Evolutionary conservation across 257 asterid genomes (phyloP), one percentile per base, ranked within the genome.

Genomic region (Lithospermum erythrorhizon): DNA sequence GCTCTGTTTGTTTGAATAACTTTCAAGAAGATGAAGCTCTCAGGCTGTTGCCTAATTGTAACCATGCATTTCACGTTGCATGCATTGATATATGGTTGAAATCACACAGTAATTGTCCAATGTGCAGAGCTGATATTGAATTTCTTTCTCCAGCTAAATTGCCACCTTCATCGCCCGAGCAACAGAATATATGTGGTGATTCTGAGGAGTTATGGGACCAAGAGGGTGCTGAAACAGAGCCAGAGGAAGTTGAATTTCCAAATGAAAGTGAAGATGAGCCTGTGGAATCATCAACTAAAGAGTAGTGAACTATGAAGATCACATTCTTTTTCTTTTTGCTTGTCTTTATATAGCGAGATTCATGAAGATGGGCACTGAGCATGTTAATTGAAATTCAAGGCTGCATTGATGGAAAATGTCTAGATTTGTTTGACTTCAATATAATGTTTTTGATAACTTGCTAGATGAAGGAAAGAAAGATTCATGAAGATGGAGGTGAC

Each of bases 61-160:
- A 29, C 65, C 73, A 69, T 58, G 64, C 64, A 0, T 69, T 69
- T 52, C 73, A 69, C 51, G 45, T 69, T 27, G 20, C 60, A 13
- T 69, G 73, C 16, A 62, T 69, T 6, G 73, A 69, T 5, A 49
- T 51, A 6, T 69, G 73, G 73, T 57, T 69, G 19, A 62, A 47
- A n/a, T 57, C 73, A 51, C 68, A 69, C 73, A 63, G 45, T 22
- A 69, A 57, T 58, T 69, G 73, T 21, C 73, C 73, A 0, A 4
- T 69, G n/a, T 69, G 73, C 48, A 68, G 73, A 11, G 56, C 68
- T 58, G 25, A 57, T 20, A 63, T 69, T n/a, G 23, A 62, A n/a
- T 47, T 63, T 53, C 24, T 22, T 37, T 14, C 56, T 23, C 11
- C 19, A 0, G 16, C 4, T 25, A 23, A 30, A 8, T 53, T n/a